These are phyloP conservation scores for Globisporangium sylvaticum DNA, from an alignment of 352 stramenopile genomes.

Conservation along the genomic window DNA sequence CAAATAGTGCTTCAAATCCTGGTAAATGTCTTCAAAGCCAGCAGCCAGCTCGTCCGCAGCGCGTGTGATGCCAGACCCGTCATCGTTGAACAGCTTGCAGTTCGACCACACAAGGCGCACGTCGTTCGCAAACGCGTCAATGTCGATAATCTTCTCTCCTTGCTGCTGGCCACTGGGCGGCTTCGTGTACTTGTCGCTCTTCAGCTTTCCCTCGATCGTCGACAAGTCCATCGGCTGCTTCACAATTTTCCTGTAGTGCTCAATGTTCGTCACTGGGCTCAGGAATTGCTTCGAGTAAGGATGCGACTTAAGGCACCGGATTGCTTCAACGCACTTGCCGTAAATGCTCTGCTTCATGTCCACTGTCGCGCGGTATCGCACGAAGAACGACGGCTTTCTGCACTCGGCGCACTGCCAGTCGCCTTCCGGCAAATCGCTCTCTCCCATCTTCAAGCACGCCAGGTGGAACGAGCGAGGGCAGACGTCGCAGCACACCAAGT, in stretches of 20 bases:
- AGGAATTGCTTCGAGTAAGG: constrained; percentile 81
- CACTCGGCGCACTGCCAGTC: constrained; percentile 82
- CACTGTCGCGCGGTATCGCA: constrained; percentile 41
- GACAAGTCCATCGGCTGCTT: constrained; percentile 82
- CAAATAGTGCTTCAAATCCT: constrained; percentile 36
- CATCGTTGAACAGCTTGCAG: constrained; percentile 84
- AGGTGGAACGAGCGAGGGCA: constrained; percentile 92
- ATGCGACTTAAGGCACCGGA: constrained; percentile 65
- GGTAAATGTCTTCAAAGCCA: constrained; percentile 63
- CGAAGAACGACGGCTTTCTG: constrained; percentile 67
- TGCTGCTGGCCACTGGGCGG: constrained; percentile 12
- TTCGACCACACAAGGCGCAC: constrained; percentile 82
- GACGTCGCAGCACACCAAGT: constrained; percentile 88
- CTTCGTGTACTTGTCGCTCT: constrained; percentile 50
- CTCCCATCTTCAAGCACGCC: constrained; percentile 71
- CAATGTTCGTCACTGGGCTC: constrained; percentile 68
- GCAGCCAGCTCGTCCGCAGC: constrained; percentile 61
- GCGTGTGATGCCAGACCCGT: constrained; percentile 72
- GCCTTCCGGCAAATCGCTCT: constrained; percentile 71
- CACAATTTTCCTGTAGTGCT: constrained; percentile 68
- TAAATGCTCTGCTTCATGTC: constrained; percentile 45
- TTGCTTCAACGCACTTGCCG: constrained; percentile 64
- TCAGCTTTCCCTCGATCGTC: constrained; percentile 64
- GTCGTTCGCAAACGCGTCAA: constrained; percentile 60
- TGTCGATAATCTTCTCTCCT: constrained; percentile 39